Evolutionary conservation across 495 filamentous ascomycete species (phyloP).

Genomic region (Chaetomium tenue): DNA sequence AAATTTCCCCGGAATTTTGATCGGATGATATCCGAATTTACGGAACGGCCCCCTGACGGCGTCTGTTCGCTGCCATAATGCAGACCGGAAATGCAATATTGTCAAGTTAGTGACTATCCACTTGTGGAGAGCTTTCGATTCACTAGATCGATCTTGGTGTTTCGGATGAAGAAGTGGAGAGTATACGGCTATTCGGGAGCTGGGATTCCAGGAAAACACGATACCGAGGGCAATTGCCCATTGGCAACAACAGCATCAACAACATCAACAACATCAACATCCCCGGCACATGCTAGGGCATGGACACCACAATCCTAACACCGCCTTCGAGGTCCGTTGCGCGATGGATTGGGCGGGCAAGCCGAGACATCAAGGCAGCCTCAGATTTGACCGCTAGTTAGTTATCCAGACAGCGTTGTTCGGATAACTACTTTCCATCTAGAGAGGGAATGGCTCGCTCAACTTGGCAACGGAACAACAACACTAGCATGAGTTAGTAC

Average conservation of each 20-base stretch:
- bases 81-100: neutral
- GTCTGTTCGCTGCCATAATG: neutral
- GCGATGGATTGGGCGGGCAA: neutral
- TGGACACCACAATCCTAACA: neutral
- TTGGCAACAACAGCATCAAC: neutral
- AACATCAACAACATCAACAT: no score
- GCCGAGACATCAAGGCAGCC: slow-evolving; percentile 8
- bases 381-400: neutral
- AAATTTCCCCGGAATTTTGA: neutral
- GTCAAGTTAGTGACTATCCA: neutral
- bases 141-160: neutral
- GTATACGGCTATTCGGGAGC: neutral
- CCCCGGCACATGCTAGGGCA: no score
- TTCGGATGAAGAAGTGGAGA: neutral
- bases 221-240: neutral
- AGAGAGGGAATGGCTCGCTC: slow-evolving; percentile 2
- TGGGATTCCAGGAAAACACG: neutral
- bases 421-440: neutral
- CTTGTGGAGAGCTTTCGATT: neutral
- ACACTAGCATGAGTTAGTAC: neutral
- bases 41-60: neutral
- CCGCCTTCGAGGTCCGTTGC: neutral
- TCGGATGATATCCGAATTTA: neutral
- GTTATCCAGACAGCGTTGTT: neutral
- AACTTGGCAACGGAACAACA: neutral